Base-by-base conservation (phyloP, 106 monocot species). In the Iris macrosiphon region DNA sequence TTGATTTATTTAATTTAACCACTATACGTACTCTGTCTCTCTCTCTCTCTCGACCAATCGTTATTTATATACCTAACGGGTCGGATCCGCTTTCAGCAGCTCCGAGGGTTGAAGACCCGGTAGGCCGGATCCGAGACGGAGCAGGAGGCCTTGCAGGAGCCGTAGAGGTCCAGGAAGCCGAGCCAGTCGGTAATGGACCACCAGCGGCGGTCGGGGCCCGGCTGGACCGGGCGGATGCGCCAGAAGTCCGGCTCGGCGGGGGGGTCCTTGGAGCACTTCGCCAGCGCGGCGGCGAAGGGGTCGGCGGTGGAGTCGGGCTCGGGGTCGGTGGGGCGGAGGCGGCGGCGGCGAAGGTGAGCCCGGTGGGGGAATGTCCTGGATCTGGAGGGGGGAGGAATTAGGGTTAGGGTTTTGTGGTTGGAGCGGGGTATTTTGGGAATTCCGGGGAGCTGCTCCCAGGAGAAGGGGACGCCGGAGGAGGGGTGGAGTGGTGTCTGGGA, bases 401-500 rank as follows among this genome's bases (percentile, higher is more conserved):
- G 15, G 24, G 28, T 49, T 20, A 13, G 27, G 33, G 46, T 27
- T 9, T 29, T 13, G n/a, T n/a, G n/a, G n/a, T n/a, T n/a, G n/a
- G n/a, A n/a, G n/a, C n/a, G 25, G 9, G 42, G 60, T 15, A 16
- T 34, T 56, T 80, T 80, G 23, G 80, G 75, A 24, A 80, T 45
- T 0, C 80, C 80, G 0, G 80, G 80, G 9, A 57, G 66, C 17
- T 54, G 49, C 57, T 80, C 75, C 80, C 80, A 80, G 43, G 80
- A 70, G 71, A 80, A 80, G 16, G 80, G 80, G n/a, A 80, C 31
- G 45, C 65, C 29, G 31, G 75, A 71, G 38, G 42, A 62, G 9
- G 45, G 29, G 28, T 35, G 14, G 9, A 34, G 13, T 27, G 23
- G 62, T 20, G 11, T 18, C 27, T 54, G 55, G 61, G 55, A 16